These are phyloP conservation scores for Puya raimondii DNA, from an alignment of 176 grass and related monocot genomes.

Conservation along the genomic window DNA sequence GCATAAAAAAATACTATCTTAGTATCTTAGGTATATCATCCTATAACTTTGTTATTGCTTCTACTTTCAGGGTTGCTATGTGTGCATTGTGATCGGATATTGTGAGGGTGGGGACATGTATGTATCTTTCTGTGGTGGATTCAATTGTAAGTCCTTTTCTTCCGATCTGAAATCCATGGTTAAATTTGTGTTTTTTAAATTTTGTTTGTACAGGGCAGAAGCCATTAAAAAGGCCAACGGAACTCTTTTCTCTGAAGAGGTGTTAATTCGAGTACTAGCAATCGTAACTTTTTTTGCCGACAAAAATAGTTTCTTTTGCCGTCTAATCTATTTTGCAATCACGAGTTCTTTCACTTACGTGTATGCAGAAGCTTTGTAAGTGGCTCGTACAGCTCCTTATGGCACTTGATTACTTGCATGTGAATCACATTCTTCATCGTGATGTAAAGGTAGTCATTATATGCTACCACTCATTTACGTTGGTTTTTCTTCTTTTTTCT, in stretches of 20 bases:
- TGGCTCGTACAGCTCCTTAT: slow-evolving; percentile 92
- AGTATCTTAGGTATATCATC: not conserved
- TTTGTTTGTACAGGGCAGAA: slow-evolving; percentile 49
- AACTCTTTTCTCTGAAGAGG: slow-evolving; percentile 80
- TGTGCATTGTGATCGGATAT: slow-evolving; percentile 89
- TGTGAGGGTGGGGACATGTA: slow-evolving; percentile 98
- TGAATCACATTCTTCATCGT: slow-evolving; percentile 84
- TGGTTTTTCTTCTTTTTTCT: slow-evolving; percentile 13
- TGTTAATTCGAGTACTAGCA: slow-evolving; percentile 22
- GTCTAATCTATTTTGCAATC: not conserved
- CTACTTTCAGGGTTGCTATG: slow-evolving; percentile 69
- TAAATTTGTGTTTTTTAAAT: not conserved
- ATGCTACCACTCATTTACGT: not conserved
- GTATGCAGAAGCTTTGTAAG: slow-evolving; percentile 58
- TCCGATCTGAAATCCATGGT: not conserved
- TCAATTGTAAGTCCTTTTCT: not conserved
- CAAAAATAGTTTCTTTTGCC: not conserved
- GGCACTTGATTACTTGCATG: slow-evolving; percentile 89
- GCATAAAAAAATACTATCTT: too few relatives aligned
- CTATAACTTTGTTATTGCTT: not conserved
- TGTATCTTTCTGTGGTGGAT: slow-evolving; percentile 20
- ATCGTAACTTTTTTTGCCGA: slow-evolving; percentile 2
- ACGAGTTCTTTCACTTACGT: slow-evolving; percentile 7
- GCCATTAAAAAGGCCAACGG: slow-evolving; percentile 72
- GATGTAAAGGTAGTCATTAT: slow-evolving; percentile 73